Conservation (phyloP, 345 rosid genomes). For the Dovyalis caffra region DNA sequence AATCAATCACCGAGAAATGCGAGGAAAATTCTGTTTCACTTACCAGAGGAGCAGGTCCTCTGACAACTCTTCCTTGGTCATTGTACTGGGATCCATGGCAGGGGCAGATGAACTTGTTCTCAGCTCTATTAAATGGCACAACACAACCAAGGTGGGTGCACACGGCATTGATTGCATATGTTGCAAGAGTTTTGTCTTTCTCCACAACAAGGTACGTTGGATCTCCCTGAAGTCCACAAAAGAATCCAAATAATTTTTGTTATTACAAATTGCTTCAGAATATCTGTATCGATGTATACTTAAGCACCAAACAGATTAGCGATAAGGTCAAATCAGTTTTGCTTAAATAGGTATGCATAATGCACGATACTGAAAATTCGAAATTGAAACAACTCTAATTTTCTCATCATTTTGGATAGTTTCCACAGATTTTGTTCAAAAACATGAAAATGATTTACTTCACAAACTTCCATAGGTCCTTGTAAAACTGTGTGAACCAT, state of each 20-base stretch:
- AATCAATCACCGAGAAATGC: neutral
- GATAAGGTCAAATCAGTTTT: no score
- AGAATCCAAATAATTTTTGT: neutral
- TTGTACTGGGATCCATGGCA: conserved; percentile 99
- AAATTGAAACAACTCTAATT: no score
- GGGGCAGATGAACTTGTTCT: conserved; percentile 92
- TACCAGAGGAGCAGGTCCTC: conserved; percentile 98
- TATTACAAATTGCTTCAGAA: neutral
- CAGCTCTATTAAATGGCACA: conserved; percentile 84
- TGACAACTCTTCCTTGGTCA: conserved; percentile 87
- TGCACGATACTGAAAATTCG: no score
- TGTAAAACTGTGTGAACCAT: neutral
- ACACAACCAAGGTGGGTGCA: conserved; percentile 98
- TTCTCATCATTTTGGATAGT: no score
- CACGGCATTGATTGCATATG: conserved; percentile 77
- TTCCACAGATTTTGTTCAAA: neutral
- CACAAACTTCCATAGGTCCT: neutral
- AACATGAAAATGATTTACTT: neutral
- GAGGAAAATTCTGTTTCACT: conserved; percentile 21
- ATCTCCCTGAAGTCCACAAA: conserved; percentile 60
- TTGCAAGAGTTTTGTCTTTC: conserved; percentile 77
- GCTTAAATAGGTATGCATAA: no score
- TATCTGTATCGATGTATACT: neutral
- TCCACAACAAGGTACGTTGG: conserved; percentile 96
- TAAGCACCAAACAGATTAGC: neutral